Conservation (phyloP, 768 basidiomycete species). For the Exidia glandulosa region DNA sequence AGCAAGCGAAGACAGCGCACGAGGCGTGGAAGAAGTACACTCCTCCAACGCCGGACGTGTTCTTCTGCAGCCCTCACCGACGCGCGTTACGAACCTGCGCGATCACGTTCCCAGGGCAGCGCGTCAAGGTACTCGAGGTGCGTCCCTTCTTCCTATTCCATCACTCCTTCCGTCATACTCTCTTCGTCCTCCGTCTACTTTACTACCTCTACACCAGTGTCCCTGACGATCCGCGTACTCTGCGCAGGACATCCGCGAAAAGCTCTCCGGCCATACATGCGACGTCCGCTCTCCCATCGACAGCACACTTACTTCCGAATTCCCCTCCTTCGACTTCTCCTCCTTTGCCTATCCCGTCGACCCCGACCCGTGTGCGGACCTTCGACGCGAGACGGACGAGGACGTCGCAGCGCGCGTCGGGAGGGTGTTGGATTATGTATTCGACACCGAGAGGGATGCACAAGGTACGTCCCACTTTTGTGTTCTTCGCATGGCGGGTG, state of each 20-base stretch:
- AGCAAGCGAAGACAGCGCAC: conserved; percentile 40
- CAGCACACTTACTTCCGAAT: background rate
- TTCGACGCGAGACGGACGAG: background rate
- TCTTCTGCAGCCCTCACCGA: background rate
- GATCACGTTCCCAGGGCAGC: background rate
- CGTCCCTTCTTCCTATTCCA: background rate
- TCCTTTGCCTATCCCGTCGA: background rate
- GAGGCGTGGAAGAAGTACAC: conserved; percentile 29
- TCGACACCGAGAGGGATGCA: background rate
- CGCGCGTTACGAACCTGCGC: background rate
- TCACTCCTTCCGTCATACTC: too few species aligned
- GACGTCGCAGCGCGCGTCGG: background rate
- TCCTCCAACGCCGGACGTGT: background rate
- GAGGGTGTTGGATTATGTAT: background rate
- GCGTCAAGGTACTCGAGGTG: background rate
- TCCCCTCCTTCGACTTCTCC: background rate
- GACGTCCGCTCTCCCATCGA: background rate
- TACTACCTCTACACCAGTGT: background rate
- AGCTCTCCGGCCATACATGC: background rate
- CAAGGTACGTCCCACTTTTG: background rate
- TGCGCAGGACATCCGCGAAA: background rate
- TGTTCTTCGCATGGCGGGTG: background rate
- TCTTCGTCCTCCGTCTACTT: too few species aligned
- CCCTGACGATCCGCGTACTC: background rate
- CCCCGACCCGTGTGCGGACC: background rate